phyloP scores from a whole-genome alignment of 2,329 filamentous ascomycete species.

The Ophiostoma fasciatum region DNA sequence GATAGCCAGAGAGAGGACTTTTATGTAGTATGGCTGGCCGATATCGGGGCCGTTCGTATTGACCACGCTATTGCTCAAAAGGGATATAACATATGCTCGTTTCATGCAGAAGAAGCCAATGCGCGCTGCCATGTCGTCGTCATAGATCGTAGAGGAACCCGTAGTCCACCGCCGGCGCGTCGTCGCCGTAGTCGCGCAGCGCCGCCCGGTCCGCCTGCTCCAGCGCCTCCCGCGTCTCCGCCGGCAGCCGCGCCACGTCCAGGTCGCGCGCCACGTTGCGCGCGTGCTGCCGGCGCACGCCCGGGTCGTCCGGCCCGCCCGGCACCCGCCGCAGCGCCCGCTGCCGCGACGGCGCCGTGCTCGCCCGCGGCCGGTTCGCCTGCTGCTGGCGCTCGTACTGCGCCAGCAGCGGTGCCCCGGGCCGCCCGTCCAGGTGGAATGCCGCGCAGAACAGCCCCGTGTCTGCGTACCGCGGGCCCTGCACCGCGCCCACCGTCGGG shows the following conservation, averaged over 20 bases:
- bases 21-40: no score
- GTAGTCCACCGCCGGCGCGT: no score
- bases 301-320: no score
- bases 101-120: no score
- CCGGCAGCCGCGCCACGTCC: slow-evolving; percentile 7
- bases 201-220: slow-evolving; percentile 11
- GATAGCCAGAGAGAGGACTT: no score
- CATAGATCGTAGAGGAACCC: no score
- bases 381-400: slow-evolving; percentile 30
- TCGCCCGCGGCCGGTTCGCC: slow-evolving; percentile 15
- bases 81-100: no score
- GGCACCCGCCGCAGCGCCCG: neutral
- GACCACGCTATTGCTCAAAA: no score
- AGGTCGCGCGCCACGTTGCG: slow-evolving; percentile 7
- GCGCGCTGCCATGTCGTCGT: no score
- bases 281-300: neutral
- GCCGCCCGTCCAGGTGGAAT: slow-evolving; percentile 31
- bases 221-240: slow-evolving; percentile 11
- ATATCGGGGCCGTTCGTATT: no score
- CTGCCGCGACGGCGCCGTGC: neutral
- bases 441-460: slow-evolving; percentile 32
- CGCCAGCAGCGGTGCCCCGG: slow-evolving; percentile 28
- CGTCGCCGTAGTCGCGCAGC: no score
- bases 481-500: slow-evolving; percentile 36
- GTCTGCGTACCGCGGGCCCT: slow-evolving; percentile 36